phyloP scores from a whole-genome alignment of 139 green algal genomes.

The Volvox africanus region DNA sequence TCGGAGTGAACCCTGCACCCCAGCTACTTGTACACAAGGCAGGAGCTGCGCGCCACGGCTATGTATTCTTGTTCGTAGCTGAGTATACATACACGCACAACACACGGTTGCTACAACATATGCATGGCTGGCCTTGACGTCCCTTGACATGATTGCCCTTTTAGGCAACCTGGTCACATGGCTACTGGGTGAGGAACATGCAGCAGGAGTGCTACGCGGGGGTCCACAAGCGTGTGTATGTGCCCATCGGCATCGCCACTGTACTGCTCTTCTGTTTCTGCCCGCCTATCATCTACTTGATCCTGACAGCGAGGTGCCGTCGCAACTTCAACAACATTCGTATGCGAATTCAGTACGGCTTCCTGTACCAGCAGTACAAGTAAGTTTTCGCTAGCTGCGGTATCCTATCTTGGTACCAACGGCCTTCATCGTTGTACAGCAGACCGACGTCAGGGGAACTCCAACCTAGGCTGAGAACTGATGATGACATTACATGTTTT shows the following conservation, averaged over 20 bases:
- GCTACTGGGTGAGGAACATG: slow-evolving; percentile 43
- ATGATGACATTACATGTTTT: no score
- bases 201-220: slow-evolving; percentile 36
- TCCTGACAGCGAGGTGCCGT: neutral
- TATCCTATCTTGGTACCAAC: no score
- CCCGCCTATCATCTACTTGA: neutral
- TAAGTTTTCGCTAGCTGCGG: neutral
- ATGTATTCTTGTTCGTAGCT: no score
- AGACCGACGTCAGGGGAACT: no score
- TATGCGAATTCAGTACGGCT: slow-evolving; percentile 19
- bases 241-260: slow-evolving; percentile 6
- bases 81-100: no score
- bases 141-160: neutral
- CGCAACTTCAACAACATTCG: neutral
- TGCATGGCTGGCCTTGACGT: no score
- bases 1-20: no score
- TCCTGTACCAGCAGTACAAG: slow-evolving; percentile 43
- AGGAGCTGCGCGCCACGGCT: no score
- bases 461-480: no score
- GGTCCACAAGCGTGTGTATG: neutral
- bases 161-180: slow-evolving; percentile 3
- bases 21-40: no score
- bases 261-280: slow-evolving; percentile 20
- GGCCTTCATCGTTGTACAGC: no score
- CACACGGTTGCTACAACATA: no score